These are phyloP conservation scores for Coemansia sp. DNA, from an alignment of 192 early-diverging fungal species.

Conservation along the genomic window DNA sequence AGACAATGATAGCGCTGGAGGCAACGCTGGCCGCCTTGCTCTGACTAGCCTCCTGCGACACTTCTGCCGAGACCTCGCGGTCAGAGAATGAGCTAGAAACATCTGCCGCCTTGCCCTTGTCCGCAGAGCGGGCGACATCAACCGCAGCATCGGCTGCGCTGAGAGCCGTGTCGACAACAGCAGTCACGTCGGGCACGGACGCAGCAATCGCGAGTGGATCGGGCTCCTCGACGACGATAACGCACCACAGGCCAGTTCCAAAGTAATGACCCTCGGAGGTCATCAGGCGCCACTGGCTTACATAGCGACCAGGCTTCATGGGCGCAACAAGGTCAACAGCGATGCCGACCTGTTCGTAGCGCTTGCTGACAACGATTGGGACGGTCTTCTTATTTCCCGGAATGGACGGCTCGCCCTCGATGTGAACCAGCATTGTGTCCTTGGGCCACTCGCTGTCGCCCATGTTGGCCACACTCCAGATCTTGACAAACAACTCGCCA, in stretches of 20 bases:
- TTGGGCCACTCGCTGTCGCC: constrained; percentile 65
- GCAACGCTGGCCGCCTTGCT: constrained; percentile 3
- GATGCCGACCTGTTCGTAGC: constrained; percentile 60
- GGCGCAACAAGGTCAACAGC: constrained; percentile 71
- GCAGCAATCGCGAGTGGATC: not conserved
- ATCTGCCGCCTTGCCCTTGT: constrained; percentile 5
- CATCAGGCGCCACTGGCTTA: constrained; percentile 66
- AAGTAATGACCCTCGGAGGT: constrained; percentile 63
- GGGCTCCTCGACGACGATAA: constrained; percentile 58
- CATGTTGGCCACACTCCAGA: constrained; percentile 70
- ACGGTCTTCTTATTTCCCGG: constrained; percentile 44
- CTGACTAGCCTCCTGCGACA: not conserved
- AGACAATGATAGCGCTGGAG: not conserved
- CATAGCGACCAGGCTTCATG: constrained; percentile 59
- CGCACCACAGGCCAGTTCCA: constrained; percentile 71
- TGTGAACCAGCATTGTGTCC: constrained; percentile 59
- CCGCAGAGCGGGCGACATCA: not conserved
- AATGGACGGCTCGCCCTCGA: constrained; percentile 60
- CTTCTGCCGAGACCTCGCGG: not conserved
- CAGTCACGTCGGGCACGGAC: not conserved
- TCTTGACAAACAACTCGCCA: constrained; percentile 66
- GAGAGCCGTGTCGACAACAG: not conserved
- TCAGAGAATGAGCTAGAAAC: not conserved
- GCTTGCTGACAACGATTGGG: constrained; percentile 56
- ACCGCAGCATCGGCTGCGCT: not conserved